phyloP scores from a whole-genome alignment of 257 asterid species.

The Solanum tarapatanum region DNA sequence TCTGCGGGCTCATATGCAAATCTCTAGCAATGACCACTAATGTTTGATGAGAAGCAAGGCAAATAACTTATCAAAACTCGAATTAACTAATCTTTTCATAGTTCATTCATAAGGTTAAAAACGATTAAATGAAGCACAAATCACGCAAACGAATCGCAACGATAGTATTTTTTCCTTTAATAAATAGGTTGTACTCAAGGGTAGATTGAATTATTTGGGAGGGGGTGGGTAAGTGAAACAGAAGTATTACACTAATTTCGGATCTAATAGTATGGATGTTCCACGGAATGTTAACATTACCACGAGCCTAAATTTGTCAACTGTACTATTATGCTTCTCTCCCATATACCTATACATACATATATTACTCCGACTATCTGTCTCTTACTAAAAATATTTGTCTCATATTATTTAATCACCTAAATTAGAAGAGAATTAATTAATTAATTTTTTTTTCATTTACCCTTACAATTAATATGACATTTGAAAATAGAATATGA shows the following conservation, averaged over 20 bases:
- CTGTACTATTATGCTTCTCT: neutral
- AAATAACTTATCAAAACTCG: neutral
- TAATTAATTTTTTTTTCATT: no score
- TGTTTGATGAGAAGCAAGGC: neutral
- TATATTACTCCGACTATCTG: no score
- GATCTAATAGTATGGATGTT: constrained; percentile 26
- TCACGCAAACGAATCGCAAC: neutral
- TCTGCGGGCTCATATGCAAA: neutral
- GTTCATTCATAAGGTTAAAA: neutral
- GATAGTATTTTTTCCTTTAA: neutral
- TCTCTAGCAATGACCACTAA: neutral
- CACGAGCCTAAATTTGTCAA: constrained; percentile 6
- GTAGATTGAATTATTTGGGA: neutral
- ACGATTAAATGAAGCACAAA: neutral
- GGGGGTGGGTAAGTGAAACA: neutral
- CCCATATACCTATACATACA: neutral
- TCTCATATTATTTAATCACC: no score
- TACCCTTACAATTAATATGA: no score
- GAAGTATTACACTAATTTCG: constrained; percentile 12
- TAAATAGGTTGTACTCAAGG: neutral
- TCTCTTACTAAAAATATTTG: no score
- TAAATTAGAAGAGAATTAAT: no score
- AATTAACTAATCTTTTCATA: neutral
- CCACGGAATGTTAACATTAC: constrained; percentile 27
- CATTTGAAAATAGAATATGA: no score